Conservation (phyloP, 345 rosid genomes). For the Murraya koenigii region DNA sequence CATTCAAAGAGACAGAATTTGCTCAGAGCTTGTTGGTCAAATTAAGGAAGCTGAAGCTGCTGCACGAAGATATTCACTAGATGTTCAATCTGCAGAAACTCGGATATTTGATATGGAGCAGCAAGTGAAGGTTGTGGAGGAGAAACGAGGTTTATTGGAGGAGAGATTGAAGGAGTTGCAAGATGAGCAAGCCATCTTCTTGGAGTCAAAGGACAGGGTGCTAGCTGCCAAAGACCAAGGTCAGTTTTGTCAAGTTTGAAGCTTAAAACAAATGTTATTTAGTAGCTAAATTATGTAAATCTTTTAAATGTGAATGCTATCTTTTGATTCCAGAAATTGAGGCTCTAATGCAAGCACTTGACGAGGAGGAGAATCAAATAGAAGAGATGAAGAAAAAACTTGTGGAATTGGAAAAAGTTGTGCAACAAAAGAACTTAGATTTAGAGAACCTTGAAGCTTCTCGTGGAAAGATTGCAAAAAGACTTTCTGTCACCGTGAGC, state of each 20-base stretch:
- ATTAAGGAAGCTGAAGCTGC: constrained; percentile 87
- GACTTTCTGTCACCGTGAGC: constrained; percentile 72
- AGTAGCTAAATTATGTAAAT: background rate
- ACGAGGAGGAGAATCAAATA: constrained; percentile 93
- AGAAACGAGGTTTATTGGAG: constrained; percentile 49
- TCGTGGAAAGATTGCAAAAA: constrained; percentile 74
- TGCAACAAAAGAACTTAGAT: constrained; percentile 61
- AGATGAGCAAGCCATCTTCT: constrained; percentile 46
- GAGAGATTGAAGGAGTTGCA: constrained; percentile 55
- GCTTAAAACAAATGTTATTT: constrained; percentile 8
- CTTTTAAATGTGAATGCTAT: constrained; percentile 5
- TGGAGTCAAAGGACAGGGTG: constrained; percentile 52
- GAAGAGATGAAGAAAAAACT: constrained; percentile 65
- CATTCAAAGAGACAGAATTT: constrained; percentile 69
- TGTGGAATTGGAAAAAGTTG: constrained; percentile 50
- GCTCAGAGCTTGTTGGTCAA: constrained; percentile 84
- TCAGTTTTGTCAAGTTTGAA: constrained; percentile 24
- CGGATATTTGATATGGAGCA: constrained; percentile 54
- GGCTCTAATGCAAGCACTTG: constrained; percentile 94
- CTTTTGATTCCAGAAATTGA: constrained; percentile 64
- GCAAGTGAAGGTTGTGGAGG: constrained; percentile 42
- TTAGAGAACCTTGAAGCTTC: constrained; percentile 79
- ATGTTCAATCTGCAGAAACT: constrained; percentile 62
- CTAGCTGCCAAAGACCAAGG: constrained; percentile 88
- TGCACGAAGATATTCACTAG: constrained; percentile 50